Base-by-base conservation (phyloP, 1,139 yeast genomes). In the Suhomyces coccinellae region DNA sequence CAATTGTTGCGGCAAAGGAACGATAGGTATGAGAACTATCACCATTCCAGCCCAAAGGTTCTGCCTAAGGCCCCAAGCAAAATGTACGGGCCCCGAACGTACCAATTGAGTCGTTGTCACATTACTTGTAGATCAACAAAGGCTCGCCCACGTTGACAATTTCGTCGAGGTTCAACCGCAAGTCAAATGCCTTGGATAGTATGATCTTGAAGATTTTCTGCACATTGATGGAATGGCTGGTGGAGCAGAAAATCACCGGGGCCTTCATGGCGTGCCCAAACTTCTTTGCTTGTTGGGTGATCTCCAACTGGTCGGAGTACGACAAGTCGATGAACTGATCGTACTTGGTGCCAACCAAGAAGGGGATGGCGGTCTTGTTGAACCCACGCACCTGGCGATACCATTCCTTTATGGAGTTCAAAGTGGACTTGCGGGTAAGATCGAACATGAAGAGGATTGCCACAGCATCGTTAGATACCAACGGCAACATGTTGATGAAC, bases 161-260 rank as follows among this genome's bases (percentile, higher is more conserved):
- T 63, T 93, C 98, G 6, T 95, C 96, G 22, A 93, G 78, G 41
- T 85, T 86, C 57, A 93, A 73, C 55, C 85, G 84, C 58, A 93
- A 72, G 60, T 90, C 97, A 65, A 93, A 95, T 5, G 96, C 95
- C 63, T 91, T 93, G 35, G 97, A 85, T 41, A 93, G 79, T 33
- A 95, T 87, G 43, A 93, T 83, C 63, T 93, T 95, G 72, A 93
- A 93, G 28, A 93, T 90, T 66, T 91, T 93, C 61, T 93, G 98
- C 14, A 93, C 89, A 57, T 93, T 93, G 54, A 95, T 89, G 3
- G 97, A 88, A 57, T 89, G 95, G 54, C 93, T 83, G 0, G 98
- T 89, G 8, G 98, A 91, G 57, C 96, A 88, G 64, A 93, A 95
- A 10, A 93, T 79, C 43, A 93, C 76, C 14, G 96, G 90, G 1